Conservation (phyloP, 108 stramenopile genomes). For the Cylindrotheca closterium region DNA sequence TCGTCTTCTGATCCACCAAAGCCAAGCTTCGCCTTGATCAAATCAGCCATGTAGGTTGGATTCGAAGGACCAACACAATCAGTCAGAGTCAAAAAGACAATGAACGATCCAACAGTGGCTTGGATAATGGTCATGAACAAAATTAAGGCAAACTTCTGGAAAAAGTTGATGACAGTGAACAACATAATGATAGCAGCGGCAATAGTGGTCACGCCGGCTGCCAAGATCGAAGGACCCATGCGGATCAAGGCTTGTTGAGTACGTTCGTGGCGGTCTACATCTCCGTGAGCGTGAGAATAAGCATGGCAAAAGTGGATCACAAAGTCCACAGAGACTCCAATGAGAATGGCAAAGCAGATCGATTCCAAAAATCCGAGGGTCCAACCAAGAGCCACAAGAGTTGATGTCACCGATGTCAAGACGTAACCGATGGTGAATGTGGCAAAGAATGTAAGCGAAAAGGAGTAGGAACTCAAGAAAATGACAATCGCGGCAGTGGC, state of each 20-base stretch:
- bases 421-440: slow-evolving; percentile 44
- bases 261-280: slow-evolving; percentile 22
- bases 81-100: slow-evolving; percentile 43
- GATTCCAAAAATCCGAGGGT: slow-evolving; percentile 47
- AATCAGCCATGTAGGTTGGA: slow-evolving; percentile 31
- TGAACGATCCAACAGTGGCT: slow-evolving; percentile 44
- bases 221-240: slow-evolving; percentile 57
- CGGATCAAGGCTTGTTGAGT: slow-evolving; percentile 43
- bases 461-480: slow-evolving; percentile 42
- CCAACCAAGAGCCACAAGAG: slow-evolving; percentile 50
- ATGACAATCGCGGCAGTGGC: slow-evolving; percentile 40
- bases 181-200: slow-evolving; percentile 47
- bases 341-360: slow-evolving; percentile 59
- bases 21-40: no score
- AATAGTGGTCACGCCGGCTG: slow-evolving; percentile 49
- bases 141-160: slow-evolving; percentile 51
- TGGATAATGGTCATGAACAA: slow-evolving; percentile 53
- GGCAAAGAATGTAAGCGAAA: slow-evolving; percentile 42
- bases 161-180: slow-evolving; percentile 41
- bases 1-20: no score
- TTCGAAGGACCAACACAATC: slow-evolving; percentile 45
- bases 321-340: slow-evolving; percentile 54
- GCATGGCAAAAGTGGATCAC: slow-evolving; percentile 60
- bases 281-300: slow-evolving; percentile 37
- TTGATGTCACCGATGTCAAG: slow-evolving; percentile 50